A percentile compares a stretch with the other conserved stretches of the same genome.
These are phyloP conservation scores for Amanita molliuscula DNA, from an alignment of 768 basidiomycete genomes.

Conservation along the genomic window DNA sequence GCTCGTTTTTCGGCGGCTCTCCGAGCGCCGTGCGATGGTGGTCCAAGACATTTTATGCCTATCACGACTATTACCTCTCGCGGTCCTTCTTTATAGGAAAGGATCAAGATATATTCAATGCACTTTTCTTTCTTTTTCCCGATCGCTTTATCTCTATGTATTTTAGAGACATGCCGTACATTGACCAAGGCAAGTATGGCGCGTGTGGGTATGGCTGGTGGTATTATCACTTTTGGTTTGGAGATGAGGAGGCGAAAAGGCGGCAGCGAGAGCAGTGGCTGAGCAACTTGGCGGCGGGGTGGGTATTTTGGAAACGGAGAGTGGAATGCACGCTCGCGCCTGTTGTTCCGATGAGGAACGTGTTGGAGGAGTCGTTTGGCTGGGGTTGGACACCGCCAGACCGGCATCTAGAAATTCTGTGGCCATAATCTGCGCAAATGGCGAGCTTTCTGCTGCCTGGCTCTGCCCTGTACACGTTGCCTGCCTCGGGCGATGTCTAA, in stretches of 20 bases:
- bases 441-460: too few species aligned
- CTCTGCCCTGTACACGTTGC: too few species aligned
- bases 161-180: constrained; percentile 10
- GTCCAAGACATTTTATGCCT: constrained; percentile 32
- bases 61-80: constrained; percentile 40
- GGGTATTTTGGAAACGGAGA: constrained; percentile 11
- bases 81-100: constrained; percentile 44
- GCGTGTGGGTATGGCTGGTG: constrained; percentile 33
- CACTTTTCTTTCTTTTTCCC: constrained; percentile 34
- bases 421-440: too few species aligned
- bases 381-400: constrained; percentile 3
- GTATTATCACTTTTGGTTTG: constrained; percentile 43
- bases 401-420: background rate
- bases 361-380: background rate
- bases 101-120: constrained; percentile 46
- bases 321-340: background rate
- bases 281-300: constrained; percentile 9
- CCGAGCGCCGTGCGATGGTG: constrained; percentile 36
- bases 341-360: constrained; percentile 1
- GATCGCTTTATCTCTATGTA: constrained; percentile 32
- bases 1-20: constrained; percentile 50
- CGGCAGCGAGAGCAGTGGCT: constrained; percentile 13
- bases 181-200: constrained; percentile 22
- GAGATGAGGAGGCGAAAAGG: constrained; percentile 13
- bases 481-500: too few species aligned